Percentiles rank a stretch among this genome's conserved stretches.
phyloP scores from a whole-genome alignment of 768 basidiomycete genomes.

The Scleroderma bovista region DNA sequence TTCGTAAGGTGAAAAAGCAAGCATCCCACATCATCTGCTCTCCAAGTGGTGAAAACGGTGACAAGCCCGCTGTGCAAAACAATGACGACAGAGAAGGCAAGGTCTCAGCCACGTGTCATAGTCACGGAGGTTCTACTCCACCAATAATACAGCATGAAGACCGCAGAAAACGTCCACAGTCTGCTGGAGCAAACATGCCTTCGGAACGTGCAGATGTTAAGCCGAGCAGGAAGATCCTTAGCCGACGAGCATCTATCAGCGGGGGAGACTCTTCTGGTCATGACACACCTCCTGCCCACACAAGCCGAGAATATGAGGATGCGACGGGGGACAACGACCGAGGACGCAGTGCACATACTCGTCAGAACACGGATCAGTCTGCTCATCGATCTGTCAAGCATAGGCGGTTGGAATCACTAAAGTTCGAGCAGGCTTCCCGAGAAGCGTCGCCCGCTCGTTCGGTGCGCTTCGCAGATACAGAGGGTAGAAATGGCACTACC shows the following conservation, averaged over 20 bases:
- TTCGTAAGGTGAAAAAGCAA: constrained; percentile 13
- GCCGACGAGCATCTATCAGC: constrained; percentile 9
- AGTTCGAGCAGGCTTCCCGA: constrained; percentile 17
- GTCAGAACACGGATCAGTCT: constrained; percentile 9
- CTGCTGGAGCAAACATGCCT: constrained; percentile 14
- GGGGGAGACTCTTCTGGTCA: constrained; percentile 8
- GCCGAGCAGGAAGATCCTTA: constrained; percentile 7
- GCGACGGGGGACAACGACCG: constrained; percentile 5
- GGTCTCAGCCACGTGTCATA: constrained; percentile 51
- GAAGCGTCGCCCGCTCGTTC: constrained; percentile 45
- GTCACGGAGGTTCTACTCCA: constrained; percentile 9
- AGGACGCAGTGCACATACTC: constrained; percentile 18
- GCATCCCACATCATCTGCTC: neutral
- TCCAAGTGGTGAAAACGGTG: constrained; percentile 6
- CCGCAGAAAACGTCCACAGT: constrained; percentile 22
- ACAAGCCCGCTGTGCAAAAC: constrained; percentile 3
- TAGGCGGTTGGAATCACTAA: constrained; percentile 27
- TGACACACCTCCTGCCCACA: constrained; percentile 2
- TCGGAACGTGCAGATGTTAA: constrained; percentile 1
- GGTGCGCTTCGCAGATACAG: constrained; percentile 41
- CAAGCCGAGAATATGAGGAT: neutral
- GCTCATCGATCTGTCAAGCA: constrained; percentile 21
- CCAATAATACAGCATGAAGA: constrained; percentile 5
- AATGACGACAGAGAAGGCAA: constrained; percentile 55
- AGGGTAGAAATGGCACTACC: constrained; percentile 11